Conservation (phyloP, 306 rosid genomes). For the Dryas alaskensis region DNA sequence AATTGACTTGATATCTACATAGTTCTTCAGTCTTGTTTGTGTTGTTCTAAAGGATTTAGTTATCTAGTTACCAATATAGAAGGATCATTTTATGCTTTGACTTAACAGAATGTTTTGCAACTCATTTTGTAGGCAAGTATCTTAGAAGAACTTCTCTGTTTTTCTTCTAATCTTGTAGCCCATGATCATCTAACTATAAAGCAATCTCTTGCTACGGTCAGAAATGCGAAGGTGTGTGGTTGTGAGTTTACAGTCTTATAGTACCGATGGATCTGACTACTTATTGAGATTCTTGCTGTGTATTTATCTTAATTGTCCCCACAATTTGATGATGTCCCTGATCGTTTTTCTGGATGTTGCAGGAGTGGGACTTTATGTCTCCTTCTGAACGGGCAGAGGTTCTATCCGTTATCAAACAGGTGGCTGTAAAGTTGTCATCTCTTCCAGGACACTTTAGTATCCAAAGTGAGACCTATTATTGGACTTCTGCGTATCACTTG, state of each 20-base stretch:
- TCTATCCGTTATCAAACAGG: constrained; percentile 35
- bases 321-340: constrained; percentile 8
- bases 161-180: constrained; percentile 32
- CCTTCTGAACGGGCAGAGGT: constrained; percentile 43
- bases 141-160: constrained; percentile 46
- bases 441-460: constrained; percentile 38
- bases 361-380: constrained; percentile 53
- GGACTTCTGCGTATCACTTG: constrained; percentile 50
- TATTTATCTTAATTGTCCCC: constrained; percentile 1
- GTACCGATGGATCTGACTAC: constrained; percentile 5
- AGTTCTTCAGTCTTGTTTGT: background rate
- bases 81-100: background rate
- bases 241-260: constrained; percentile 6
- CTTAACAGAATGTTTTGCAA: constrained; percentile 16
- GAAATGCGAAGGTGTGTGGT: constrained; percentile 39
- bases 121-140: constrained; percentile 38
- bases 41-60: background rate
- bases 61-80: background rate
- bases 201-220: constrained; percentile 35
- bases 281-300: background rate
- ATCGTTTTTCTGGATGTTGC: constrained; percentile 21
- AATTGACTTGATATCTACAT: background rate
- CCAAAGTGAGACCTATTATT: constrained; percentile 38
- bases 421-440: constrained; percentile 41
- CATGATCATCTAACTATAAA: constrained; percentile 31